Conservation (phyloP, 768 basidiomycete species). For the Russula virescens region DNA sequence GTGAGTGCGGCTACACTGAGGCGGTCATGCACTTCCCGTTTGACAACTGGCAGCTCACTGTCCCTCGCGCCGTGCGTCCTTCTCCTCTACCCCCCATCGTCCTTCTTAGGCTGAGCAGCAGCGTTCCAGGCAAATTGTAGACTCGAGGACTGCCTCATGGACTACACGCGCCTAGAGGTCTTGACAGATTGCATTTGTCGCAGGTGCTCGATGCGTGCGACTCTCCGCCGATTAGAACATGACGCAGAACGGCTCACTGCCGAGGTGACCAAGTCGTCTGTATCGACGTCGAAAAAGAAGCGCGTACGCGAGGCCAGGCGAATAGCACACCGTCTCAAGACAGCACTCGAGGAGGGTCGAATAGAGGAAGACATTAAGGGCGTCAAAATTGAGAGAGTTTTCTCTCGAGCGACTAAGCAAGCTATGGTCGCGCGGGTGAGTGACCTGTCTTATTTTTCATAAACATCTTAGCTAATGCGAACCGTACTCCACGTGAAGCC, state of each 20-base stretch:
- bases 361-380: conserved; percentile 84
- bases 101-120: not conserved
- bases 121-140: conserved; percentile 52
- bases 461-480: not conserved
- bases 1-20: conserved; percentile 88
- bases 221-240: conserved; percentile 53
- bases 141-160: conserved; percentile 77
- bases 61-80: conserved; percentile 51
- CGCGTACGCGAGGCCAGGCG: conserved; percentile 65
- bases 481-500: conserved; percentile 43
- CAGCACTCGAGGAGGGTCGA: conserved; percentile 63
- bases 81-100: conserved; percentile 35
- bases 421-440: conserved; percentile 87
- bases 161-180: conserved; percentile 85
- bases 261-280: conserved; percentile 34
- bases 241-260: conserved; percentile 55
- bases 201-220: conserved; percentile 80
- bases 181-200: conserved; percentile 92
- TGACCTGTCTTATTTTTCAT: conserved; percentile 17
- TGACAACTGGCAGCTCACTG: conserved; percentile 75
- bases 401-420: conserved; percentile 74
- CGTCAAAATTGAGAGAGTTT: conserved; percentile 70
- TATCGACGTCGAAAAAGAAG: conserved; percentile 69
- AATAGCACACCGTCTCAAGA: conserved; percentile 54
- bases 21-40: conserved; percentile 90